Evolutionary conservation across 2,329 filamentous ascomycete species (phyloP).

Genomic region (Alternaria atra): DNA sequence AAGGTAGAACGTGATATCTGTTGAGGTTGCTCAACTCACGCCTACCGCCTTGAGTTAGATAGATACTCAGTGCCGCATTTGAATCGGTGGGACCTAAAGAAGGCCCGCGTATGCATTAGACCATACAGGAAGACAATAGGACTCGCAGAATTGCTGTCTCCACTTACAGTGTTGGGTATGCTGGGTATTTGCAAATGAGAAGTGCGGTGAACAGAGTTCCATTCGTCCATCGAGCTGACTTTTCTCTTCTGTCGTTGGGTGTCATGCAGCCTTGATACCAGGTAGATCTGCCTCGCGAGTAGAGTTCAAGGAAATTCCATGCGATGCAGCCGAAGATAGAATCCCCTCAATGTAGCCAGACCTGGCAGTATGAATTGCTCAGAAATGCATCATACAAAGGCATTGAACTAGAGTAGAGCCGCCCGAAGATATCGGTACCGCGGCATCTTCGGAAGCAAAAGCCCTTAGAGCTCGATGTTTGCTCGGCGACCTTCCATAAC

Average conservation of each 20-base stretch:
- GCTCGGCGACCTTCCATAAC: background rate
- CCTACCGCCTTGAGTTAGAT: slow-evolving; percentile 4
- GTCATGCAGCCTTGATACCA: background rate
- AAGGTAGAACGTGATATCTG: slow-evolving; percentile 12
- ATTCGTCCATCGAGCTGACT: background rate
- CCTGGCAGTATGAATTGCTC: background rate
- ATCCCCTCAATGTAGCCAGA: background rate
- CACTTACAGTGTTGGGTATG: slow-evolving; percentile 3
- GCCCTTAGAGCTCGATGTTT: slow-evolving; percentile 1
- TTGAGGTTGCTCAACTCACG: slow-evolving; percentile 5
- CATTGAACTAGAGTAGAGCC: background rate
- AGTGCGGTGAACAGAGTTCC: background rate
- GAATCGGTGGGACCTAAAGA: slow-evolving; percentile 5
- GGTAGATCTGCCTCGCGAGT: background rate
- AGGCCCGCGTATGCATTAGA: slow-evolving; percentile 4
- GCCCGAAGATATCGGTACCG: background rate
- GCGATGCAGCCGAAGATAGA: background rate
- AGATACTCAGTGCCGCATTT: background rate
- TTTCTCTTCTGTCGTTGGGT: background rate
- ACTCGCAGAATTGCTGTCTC: slow-evolving; percentile 1
- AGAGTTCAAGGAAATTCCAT: background rate
- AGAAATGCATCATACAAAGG: slow-evolving; percentile 1
- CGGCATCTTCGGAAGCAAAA: slow-evolving; percentile 7
- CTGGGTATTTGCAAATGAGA: background rate
- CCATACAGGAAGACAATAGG: slow-evolving; percentile 1